Evolutionary conservation across 2,329 filamentous ascomycete species (phyloP).

Genomic region (Beauveria rudraprayagi): DNA sequence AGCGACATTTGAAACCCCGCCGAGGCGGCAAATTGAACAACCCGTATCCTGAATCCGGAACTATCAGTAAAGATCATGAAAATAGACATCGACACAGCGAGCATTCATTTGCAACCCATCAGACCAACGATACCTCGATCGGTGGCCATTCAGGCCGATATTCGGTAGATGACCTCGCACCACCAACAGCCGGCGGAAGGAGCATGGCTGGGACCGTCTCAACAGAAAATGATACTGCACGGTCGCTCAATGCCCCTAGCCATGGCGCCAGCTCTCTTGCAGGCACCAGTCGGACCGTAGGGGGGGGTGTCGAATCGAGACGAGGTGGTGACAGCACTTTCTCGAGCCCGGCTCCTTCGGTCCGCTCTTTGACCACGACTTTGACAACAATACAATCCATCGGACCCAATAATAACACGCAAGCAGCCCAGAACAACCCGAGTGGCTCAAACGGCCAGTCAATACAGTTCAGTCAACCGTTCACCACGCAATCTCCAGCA

Average conservation of each 20-base stretch:
- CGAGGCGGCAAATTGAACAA: constrained; percentile 65
- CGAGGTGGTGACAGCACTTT: constrained; percentile 71
- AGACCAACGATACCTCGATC: constrained; percentile 47
- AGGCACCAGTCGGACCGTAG: constrained; percentile 65
- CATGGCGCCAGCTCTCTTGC: constrained; percentile 59
- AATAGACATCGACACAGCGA: constrained; percentile 31
- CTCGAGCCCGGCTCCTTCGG: constrained; percentile 73
- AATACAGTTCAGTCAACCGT: constrained; percentile 59
- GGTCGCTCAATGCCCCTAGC: constrained; percentile 68
- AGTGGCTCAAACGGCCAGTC: constrained; percentile 30
- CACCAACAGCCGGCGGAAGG: constrained; percentile 56
- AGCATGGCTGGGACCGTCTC: constrained; percentile 73
- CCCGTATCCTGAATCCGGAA: constrained; percentile 81
- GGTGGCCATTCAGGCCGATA: constrained; percentile 49
- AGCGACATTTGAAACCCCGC: constrained; percentile 42
- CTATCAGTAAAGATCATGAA: constrained; percentile 28
- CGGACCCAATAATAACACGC: constrained; percentile 49
- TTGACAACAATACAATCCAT: constrained; percentile 78
- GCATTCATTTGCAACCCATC: constrained; percentile 48
- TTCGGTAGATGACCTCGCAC: constrained; percentile 49
- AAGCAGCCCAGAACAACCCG: constrained; percentile 29
- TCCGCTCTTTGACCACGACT: constrained; percentile 73
- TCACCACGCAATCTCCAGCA: constrained; percentile 54
- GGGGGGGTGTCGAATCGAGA: constrained; percentile 57
- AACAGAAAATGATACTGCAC: constrained; percentile 70